Conservation (phyloP, 768 basidiomycete species). For the Panus rudis region DNA sequence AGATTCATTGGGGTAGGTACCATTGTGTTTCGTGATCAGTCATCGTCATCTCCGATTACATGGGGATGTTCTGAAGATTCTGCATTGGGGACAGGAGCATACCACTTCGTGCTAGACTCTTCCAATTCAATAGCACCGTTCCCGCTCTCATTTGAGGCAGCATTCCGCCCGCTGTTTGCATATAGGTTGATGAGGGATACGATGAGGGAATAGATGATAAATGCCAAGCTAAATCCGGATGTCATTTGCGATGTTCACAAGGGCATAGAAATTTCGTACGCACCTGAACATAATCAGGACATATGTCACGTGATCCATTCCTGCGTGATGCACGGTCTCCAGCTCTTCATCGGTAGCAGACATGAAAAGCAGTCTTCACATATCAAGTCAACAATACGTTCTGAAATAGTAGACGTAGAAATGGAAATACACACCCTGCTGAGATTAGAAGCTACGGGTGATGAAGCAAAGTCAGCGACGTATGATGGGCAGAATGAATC, state of each 20-base stretch:
- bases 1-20: no score
- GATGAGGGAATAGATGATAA: slow-evolving; percentile 70
- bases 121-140: slow-evolving; percentile 38
- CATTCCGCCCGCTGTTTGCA: slow-evolving; percentile 53
- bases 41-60: slow-evolving; percentile 47
- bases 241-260: background rate
- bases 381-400: background rate
- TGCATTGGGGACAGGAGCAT: slow-evolving; percentile 48
- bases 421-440: slow-evolving; percentile 46
- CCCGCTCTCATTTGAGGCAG: slow-evolving; percentile 19
- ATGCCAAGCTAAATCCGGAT: slow-evolving; percentile 47
- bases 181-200: slow-evolving; percentile 67
- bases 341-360: slow-evolving; percentile 92
- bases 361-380: slow-evolving; percentile 72
- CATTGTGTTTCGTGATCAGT: slow-evolving; percentile 2
- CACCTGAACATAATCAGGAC: slow-evolving; percentile 79
- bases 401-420: background rate
- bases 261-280: slow-evolving; percentile 8
- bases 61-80: slow-evolving; percentile 27
- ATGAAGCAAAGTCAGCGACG: background rate
- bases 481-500: slow-evolving; percentile 6
- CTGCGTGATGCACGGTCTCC: slow-evolving; percentile 53
- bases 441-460: slow-evolving; percentile 56
- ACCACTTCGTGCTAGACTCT: slow-evolving; percentile 48
- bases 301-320: slow-evolving; percentile 91